Base-by-base conservation (phyloP, 768 basidiomycete species). In the Butyriboletus loyo region DNA sequence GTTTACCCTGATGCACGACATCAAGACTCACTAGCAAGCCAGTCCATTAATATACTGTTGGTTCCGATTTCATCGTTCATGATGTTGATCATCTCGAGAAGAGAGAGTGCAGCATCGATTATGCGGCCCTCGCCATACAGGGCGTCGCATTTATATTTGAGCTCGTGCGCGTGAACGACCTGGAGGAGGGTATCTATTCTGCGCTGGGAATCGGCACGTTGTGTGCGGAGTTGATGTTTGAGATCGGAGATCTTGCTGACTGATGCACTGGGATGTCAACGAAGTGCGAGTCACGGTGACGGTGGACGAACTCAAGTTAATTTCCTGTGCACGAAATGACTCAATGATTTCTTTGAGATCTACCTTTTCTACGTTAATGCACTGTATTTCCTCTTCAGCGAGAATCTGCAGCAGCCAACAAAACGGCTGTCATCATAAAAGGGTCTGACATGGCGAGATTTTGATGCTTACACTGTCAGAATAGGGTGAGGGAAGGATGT, bases 1-100 rank as follows among this genome's bases (percentile, higher is more conserved):
- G 27, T 2, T 1, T 30, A 7, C 8, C 19, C 14, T 32, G 0
- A 15, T 5, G 0, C 3, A 1, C 5, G 1, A 45, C 1, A 17
- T 14, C 34, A n/a, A 15, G 8, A 35, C 34, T 35, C 15, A 35
- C 34, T 17, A n/a, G 34, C 17, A 17, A 35, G 7, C 34, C 34
- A 35, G 34, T 35, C 17, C 34, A 35, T 35, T 17, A 35, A 6
- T 6, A 17, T 1, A 6, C 2, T 4, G 34, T 35, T 35, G 34
- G 34, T 4, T 35, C 34, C 7, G 7, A 35, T n/a, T n/a, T n/a
- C 34, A 15, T 17, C 17, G 17, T 17, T 17, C 7, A 17, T 7
- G 8, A 17, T 14, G 7, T 35, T 35, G 34, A 17, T 35, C 1
- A 35, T 17, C 34, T 35, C 17, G 5, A 35, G 34, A 17, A 35